Percentiles rank a stretch among this genome's conserved stretches.
phyloP scores from a whole-genome alignment of 2,329 filamentous ascomycete genomes.

The Fusarium longipes region DNA sequence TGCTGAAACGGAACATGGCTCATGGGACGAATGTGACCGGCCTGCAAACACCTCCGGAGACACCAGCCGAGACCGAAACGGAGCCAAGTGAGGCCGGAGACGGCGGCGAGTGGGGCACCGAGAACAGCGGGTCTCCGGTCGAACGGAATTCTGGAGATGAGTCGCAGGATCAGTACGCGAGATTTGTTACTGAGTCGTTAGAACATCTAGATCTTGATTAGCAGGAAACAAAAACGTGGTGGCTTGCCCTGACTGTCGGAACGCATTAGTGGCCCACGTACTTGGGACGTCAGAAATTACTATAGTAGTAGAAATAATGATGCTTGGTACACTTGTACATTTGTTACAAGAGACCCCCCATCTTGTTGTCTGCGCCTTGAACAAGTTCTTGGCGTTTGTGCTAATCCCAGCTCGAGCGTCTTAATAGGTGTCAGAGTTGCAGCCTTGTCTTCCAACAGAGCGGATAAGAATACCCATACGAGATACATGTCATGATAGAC shows the following conservation, averaged over 20 bases:
- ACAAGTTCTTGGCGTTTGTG: not conserved
- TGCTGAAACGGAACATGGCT: slow-evolving; percentile 63
- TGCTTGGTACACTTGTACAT: not conserved
- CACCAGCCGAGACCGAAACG: slow-evolving; percentile 66
- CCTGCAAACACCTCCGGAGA: slow-evolving; percentile 65
- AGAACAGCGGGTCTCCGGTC: slow-evolving; percentile 24
- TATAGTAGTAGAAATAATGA: slow-evolving; percentile 2
- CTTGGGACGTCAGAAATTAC: not conserved
- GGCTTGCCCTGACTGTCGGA: not conserved
- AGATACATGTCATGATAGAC: not conserved
- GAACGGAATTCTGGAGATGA: slow-evolving; percentile 22
- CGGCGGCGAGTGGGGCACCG: slow-evolving; percentile 31
- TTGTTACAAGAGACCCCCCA: not conserved
- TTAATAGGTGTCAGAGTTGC: not conserved
- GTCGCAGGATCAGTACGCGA: slow-evolving; percentile 30
- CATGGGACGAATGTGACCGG: slow-evolving; percentile 46
- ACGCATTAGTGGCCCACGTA: not conserved
- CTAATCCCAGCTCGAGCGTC: not conserved
- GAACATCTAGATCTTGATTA: slow-evolving; percentile 46
- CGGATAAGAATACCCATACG: not conserved
- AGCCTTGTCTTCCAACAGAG: not conserved
- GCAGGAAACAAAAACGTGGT: slow-evolving; percentile 4
- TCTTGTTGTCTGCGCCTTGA: not conserved
- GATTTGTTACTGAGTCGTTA: slow-evolving; percentile 39
- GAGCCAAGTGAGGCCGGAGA: slow-evolving; percentile 62